These are phyloP conservation scores for Pelargonium cotyledonis DNA, from an alignment of 441 rosid species.

Conservation along the genomic window DNA sequence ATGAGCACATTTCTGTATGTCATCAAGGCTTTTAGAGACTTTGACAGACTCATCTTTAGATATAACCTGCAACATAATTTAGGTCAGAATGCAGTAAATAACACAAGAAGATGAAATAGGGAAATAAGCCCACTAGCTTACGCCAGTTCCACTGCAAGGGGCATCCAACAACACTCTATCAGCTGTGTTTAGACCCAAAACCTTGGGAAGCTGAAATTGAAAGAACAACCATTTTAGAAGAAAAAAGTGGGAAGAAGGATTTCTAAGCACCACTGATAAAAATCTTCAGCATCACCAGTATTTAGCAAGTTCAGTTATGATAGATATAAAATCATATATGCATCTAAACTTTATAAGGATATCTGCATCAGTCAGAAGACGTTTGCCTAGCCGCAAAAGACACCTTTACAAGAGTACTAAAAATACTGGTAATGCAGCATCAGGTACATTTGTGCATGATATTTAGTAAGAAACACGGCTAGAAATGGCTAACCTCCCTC, in stretches of 20 bases:
- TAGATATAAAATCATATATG: no score
- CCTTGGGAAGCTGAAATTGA: constrained; percentile 61
- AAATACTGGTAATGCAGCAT: not conserved
- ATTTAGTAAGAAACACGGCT: not conserved
- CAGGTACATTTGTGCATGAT: not conserved
- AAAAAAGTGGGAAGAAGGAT: constrained; percentile 5
- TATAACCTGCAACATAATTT: constrained; percentile 53
- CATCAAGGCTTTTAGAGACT: constrained; percentile 71
- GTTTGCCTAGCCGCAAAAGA: not conserved
- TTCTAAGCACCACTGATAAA: no score
- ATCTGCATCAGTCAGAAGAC: not conserved
- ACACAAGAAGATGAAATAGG: not conserved
- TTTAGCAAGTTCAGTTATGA: no score
- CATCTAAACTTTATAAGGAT: no score
- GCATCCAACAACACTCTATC: constrained; percentile 96
- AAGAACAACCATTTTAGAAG: not conserved
- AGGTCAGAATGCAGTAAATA: constrained; percentile 15
- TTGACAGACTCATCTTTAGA: constrained; percentile 94
- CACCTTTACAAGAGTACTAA: not conserved
- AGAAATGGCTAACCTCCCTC: constrained; percentile 63
- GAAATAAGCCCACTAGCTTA: constrained; percentile 28
- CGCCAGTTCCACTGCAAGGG: constrained; percentile 98
- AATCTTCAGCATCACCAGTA: no score
- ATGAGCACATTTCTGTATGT: constrained; percentile 65
- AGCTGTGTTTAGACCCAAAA: constrained; percentile 65